These are phyloP conservation scores for Saccharomycopsis sp. DNA, from an alignment of 805 yeast genomes.

Conservation along the genomic window DNA sequence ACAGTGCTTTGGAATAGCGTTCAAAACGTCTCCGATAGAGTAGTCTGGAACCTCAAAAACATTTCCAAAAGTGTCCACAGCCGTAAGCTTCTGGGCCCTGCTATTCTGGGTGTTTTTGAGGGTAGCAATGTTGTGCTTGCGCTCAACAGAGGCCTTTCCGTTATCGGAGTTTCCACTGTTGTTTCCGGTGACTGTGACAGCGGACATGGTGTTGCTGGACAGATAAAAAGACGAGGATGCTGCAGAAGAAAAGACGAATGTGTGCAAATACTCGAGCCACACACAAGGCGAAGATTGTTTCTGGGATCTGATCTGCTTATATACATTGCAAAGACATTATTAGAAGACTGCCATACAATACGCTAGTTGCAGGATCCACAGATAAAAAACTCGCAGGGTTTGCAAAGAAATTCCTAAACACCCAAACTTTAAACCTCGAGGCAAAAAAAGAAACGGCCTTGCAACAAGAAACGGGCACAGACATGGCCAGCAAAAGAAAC, in stretches of 20 bases:
- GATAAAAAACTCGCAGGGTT: neutral
- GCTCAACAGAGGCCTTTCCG: conserved; percentile 3
- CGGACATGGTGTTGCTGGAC: conserved; percentile 29
- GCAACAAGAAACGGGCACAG: neutral
- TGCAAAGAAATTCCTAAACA: neutral
- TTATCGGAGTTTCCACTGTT: conserved; percentile 2
- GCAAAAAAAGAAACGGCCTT: neutral
- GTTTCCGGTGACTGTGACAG: conserved; percentile 29
- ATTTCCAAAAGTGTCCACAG: conserved; percentile 47
- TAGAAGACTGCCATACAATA: neutral
- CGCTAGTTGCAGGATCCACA: neutral
- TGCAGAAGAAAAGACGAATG: neutral
- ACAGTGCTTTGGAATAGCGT: conserved; percentile 55
- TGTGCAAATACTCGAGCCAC: neutral
- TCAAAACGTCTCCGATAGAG: conserved; percentile 49
- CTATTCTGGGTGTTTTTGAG: conserved; percentile 13
- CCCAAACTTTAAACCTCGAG: neutral
- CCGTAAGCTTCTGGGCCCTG: conserved; percentile 25
- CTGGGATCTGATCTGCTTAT: neutral
- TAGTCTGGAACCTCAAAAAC: conserved; percentile 56
- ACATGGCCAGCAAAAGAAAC: neutral
- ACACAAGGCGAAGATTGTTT: no score
- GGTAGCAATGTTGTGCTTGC: conserved; percentile 24
- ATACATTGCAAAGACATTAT: no score
- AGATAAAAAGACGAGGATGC: neutral